Evolutionary conservation across 2,329 filamentous ascomycete genomes (phyloP).

Genomic region (Myriosclerotinia duriaeana): DNA sequence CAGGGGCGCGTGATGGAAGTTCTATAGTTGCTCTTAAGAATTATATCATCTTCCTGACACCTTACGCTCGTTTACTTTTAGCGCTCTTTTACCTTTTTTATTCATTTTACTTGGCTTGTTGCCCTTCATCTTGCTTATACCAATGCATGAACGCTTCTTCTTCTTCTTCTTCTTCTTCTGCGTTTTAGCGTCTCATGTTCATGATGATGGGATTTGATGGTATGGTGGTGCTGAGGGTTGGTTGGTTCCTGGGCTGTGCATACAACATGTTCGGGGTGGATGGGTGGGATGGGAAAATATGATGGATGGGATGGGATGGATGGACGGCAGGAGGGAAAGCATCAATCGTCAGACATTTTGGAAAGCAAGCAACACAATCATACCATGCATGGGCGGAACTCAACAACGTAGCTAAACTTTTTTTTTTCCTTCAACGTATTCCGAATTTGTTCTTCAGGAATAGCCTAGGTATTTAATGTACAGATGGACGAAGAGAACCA

Average conservation of each 20-base stretch:
- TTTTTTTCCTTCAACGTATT: neutral
- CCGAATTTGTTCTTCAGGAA: slow-evolving; percentile 12
- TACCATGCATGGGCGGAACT: neutral
- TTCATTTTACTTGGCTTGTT: neutral
- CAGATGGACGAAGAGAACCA: slow-evolving; percentile 5
- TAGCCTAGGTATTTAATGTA: slow-evolving; percentile 19
- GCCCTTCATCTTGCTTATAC: neutral
- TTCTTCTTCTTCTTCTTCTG: neutral
- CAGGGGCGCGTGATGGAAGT: slow-evolving; percentile 37
- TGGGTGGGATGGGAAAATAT: neutral
- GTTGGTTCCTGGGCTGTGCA: slow-evolving; percentile 16
- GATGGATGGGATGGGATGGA: neutral
- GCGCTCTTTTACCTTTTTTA: neutral
- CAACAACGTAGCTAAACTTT: neutral
- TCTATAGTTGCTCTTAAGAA: slow-evolving; percentile 25
- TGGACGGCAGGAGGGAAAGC: neutral
- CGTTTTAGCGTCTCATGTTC: slow-evolving; percentile 14
- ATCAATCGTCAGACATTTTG: too few species aligned
- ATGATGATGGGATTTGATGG: slow-evolving; percentile 8
- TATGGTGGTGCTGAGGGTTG: slow-evolving; percentile 10
- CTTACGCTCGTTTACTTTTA: neutral
- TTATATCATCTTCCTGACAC: neutral
- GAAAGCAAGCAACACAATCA: neutral
- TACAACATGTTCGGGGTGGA: slow-evolving; percentile 1
- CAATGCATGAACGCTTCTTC: slow-evolving; percentile 1